Percentiles rank a stretch among this genome's conserved stretches.
These are phyloP conservation scores for Cyberlindnera americana DNA, from an alignment of 805 yeast species.

Conservation along the genomic window DNA sequence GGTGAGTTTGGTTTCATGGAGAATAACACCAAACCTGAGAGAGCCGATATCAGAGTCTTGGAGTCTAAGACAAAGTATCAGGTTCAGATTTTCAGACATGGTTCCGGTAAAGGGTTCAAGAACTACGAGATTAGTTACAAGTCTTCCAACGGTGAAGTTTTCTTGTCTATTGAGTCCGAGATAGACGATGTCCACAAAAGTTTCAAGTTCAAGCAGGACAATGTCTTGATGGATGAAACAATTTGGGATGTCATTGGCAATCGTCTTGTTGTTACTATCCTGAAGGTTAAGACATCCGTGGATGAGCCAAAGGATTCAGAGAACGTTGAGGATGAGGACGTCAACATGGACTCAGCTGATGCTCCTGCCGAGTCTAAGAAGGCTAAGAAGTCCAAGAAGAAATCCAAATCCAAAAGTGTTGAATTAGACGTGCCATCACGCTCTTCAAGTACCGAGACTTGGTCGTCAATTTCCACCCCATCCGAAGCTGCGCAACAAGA, in stretches of 20 bases:
- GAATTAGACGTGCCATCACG: background rate
- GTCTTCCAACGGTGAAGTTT: conserved; percentile 5
- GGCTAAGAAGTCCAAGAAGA: conserved; percentile 5
- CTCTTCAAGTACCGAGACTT: conserved; percentile 3
- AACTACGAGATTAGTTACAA: conserved; percentile 19
- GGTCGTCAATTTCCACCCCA: conserved; percentile 12
- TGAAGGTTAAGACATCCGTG: conserved; percentile 9
- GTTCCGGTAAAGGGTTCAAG: conserved; percentile 14
- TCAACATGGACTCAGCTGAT: background rate
- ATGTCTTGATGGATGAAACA: conserved; percentile 14
- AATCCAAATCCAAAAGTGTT: background rate
- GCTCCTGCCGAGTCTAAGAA: background rate
- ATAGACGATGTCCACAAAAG: conserved; percentile 18
- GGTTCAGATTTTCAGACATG: conserved; percentile 18
- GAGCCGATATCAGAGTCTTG: conserved; percentile 1
- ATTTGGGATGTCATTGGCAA: conserved; percentile 16
- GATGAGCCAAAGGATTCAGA: background rate
- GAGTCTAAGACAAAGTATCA: conserved; percentile 7
- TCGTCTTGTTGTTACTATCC: conserved; percentile 17
- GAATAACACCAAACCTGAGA: no score
- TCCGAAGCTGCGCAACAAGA: conserved; percentile 5
- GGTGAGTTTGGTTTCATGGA: background rate
- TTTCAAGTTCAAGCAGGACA: conserved; percentile 14
- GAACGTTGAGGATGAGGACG: conserved; percentile 1
- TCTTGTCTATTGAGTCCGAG: conserved; percentile 14